Evolutionary conservation across 306 rosid species (phyloP), one percentile per base, ranked within the genome.

Genomic region (Quillaja saponaria): DNA sequence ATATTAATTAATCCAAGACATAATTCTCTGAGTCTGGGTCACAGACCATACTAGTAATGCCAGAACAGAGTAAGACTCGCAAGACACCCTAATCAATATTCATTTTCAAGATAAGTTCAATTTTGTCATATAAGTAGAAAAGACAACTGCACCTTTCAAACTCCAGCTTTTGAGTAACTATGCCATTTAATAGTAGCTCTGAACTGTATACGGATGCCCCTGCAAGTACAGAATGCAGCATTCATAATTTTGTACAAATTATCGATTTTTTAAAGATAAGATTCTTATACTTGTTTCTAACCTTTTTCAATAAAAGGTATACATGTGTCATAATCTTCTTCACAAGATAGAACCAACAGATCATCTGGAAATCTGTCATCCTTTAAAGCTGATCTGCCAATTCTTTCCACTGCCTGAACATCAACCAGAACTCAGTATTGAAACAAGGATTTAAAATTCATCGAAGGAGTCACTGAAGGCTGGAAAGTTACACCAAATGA

Each of bases 161-260:
- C 62, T 86, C 95, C 82, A 92, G 81, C 91, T 63, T 89, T 78
- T 92, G 99, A 40, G 87, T 83, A 61, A 92, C 96, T 55, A 92
- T 89, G 63, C 96, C 99, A 62, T 89, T 89, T 76, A 92, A 63
- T 49, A 92, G 67, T 65, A 92, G 88, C 85, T 92, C 96, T 25
- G 99, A 89, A 65, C 95, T 83, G 81, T 81, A 89, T 57, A 87
- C 80, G 50, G 77, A 51, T 52, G 83, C 85, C 62, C 99, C 99
- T 92, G 87, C 74, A 80, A 63, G 28, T 35, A 73, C 54, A 73
- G 58, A 52, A 55, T 55, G 61, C 25, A 39, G 48, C 49, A 46
- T 58, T 71, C 25, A 59, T 50, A 58, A 49, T 60, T 31, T 35
- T 67, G 44, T 15, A 61, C 54, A 50, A 16, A 55, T 7, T 15